Base-by-base conservation (phyloP, 257 asterid species). In the Knoxia roxburghii region DNA sequence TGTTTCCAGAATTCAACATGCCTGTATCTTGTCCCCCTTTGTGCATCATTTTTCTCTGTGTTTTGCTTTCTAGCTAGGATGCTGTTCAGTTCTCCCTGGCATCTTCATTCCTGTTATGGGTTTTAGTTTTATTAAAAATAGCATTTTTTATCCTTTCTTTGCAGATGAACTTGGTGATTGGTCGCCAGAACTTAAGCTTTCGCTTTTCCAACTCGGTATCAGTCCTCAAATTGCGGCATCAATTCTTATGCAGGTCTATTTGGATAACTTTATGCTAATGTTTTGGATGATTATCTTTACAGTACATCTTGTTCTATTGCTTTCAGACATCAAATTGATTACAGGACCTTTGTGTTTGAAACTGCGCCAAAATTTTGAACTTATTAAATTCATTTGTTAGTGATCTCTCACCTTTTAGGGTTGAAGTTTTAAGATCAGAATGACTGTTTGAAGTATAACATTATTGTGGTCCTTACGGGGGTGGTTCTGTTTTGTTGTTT, bases 171-270 rank as follows among this genome's bases (percentile, higher is more conserved):
- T 90, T 68, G 99, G 97, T 27, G 95, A 88, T 78, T 75, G 84
- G 61, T 62, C 87, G 0, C 95, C 96, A 20, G 96, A 90, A 67
- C 95, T 94, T 58, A 91, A 94, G 89, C 96, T 94, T 23, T 94
- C 97, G 57, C 79, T 94, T 74, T 94, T 94, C 77, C 97, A 90
- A 80, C 95, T 94, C 55, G 99, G 99, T 63, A 86, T 94, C 72
- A 87, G 99, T 82, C 99, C 99, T 79, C 97, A 94, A 69, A 94
- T 94, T 68, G 99, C 82, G 26, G 97, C 99, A 71, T 94, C 99
- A 63, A 94, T 94, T 78, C 86, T 90, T 53, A 90, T 90, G 97
- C 97, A 94, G 99, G 97, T 87, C 68, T 65, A 63, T 29, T 52
- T 77, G 64, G 23, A 60, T 71, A 54, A 70, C 56, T 71, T 68